Evolutionary conservation across 768 basidiomycete species (phyloP).

Genomic region (Psilocybe tampanensis): DNA sequence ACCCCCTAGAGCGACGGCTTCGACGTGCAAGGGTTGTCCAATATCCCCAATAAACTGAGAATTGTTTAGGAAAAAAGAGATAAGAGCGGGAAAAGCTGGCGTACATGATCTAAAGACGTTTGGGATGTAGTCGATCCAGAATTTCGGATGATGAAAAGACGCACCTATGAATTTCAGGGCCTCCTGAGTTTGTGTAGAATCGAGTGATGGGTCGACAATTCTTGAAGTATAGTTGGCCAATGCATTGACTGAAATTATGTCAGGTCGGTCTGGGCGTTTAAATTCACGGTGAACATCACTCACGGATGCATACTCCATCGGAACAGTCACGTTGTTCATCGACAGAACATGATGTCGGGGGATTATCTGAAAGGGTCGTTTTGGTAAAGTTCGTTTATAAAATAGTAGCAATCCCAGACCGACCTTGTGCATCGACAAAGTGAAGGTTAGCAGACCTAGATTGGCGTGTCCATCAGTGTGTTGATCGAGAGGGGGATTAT

Average conservation of each 20-base stretch:
- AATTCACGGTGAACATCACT: constrained; percentile 19
- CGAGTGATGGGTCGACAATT: constrained; percentile 43
- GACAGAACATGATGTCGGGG: constrained; percentile 51
- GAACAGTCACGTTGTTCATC: constrained; percentile 47
- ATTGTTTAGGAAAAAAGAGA: not conserved
- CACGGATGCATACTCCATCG: constrained; percentile 39
- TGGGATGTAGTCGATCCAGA: too few species aligned
- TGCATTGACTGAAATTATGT: constrained; percentile 41
- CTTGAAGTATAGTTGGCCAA: constrained; percentile 61
- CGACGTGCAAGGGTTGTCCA: constrained; percentile 51
- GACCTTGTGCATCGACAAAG: constrained; percentile 53
- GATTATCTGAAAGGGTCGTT: constrained; percentile 32
- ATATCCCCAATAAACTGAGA: constrained; percentile 49
- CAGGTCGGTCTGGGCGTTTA: not conserved
- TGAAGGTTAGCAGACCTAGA: constrained; percentile 44
- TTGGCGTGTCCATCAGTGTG: not conserved
- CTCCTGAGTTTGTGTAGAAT: constrained; percentile 45
- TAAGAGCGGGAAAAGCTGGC: not conserved
- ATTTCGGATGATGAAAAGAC: constrained; percentile 12
- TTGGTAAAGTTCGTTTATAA: not conserved
- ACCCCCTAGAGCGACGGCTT: constrained; percentile 45
- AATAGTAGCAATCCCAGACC: not conserved
- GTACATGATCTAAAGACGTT: too few species aligned
- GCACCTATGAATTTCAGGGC: constrained; percentile 55
- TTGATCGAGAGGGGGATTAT: not conserved